A percentile compares a stretch with the other conserved stretches of the same genome.
Conservation (phyloP, 1,284 basidiomycete species). For the Trichosporon asahii region DNA sequence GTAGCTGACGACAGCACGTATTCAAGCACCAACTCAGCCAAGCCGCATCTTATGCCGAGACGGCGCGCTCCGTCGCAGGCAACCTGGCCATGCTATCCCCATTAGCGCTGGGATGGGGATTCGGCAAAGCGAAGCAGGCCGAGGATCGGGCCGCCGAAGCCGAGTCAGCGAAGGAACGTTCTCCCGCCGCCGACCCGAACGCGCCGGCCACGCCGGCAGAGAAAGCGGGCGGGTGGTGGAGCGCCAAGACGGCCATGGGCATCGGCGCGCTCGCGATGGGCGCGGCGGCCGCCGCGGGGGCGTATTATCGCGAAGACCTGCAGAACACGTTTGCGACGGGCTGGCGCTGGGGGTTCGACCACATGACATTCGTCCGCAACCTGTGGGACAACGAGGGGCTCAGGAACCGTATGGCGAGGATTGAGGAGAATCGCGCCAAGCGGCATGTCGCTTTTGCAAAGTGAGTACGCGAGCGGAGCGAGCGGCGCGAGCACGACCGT, state of each 20-base stretch:
- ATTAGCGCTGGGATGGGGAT: conserved; percentile 53
- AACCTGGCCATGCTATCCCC: conserved; percentile 59
- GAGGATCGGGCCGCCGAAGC: conserved; percentile 5
- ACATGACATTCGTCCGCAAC: conserved; percentile 83
- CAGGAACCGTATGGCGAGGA: conserved; percentile 60
- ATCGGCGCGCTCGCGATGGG: conserved; percentile 67
- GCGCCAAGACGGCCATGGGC: conserved; percentile 28
- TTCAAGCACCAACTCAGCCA: conserved; percentile 74
- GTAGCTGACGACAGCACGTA: conserved; percentile 33
- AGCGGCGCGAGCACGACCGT: background rate
- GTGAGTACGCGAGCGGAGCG: conserved; percentile 56
- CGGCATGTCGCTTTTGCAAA: conserved; percentile 63
- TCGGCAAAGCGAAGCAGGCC: conserved; percentile 32
- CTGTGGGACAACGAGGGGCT: conserved; percentile 76
- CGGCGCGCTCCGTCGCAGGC: conserved; percentile 59
- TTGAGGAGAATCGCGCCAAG: conserved; percentile 60
- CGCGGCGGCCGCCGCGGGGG: conserved; percentile 78
- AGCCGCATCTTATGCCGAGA: conserved; percentile 67
- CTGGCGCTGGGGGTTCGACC: conserved; percentile 76
- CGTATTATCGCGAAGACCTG: conserved; percentile 66
- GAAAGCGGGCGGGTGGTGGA: conserved; percentile 21
- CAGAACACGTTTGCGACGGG: conserved; percentile 57
- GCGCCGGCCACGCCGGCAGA: background rate
- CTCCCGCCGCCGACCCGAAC: background rate
- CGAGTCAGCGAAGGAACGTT: background rate